Evolutionary conservation across 768 basidiomycete genomes (phyloP).

Genomic region (Leccinum olivaceopallidum): DNA sequence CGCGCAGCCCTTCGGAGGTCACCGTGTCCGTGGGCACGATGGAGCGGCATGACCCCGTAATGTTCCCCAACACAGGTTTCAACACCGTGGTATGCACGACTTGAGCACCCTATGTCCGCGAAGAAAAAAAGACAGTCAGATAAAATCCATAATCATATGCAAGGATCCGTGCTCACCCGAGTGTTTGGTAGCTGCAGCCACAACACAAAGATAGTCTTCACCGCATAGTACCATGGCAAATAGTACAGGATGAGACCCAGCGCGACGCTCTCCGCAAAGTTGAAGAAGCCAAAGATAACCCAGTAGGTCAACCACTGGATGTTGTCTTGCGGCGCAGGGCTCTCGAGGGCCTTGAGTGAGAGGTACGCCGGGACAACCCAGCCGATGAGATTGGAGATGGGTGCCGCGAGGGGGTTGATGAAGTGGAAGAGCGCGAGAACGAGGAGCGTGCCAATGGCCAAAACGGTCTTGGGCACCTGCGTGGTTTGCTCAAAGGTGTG

Average conservation of each 20-base stretch:
- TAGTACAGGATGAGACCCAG: constrained; percentile 87
- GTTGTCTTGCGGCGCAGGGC: constrained; percentile 80
- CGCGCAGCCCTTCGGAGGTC: constrained; percentile 48
- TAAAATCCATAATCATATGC: not conserved
- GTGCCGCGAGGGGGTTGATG: constrained; percentile 88
- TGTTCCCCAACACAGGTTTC: constrained; percentile 76
- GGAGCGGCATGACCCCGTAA: constrained; percentile 44
- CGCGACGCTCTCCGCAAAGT: constrained; percentile 87
- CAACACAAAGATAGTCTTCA: constrained; percentile 89
- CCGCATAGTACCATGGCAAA: constrained; percentile 90
- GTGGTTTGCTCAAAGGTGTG: constrained; percentile 86
- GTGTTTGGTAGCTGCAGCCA: constrained; percentile 89
- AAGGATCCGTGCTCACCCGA: constrained; percentile 56
- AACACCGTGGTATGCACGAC: constrained; percentile 71
- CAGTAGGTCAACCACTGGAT: constrained; percentile 98
- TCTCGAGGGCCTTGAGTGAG: constrained; percentile 92
- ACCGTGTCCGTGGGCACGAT: constrained; percentile 52
- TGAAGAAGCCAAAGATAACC: constrained; percentile 93
- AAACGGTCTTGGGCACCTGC: constrained; percentile 90
- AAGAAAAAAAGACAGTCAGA: not conserved
- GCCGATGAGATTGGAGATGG: constrained; percentile 92
- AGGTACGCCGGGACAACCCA: constrained; percentile 95
- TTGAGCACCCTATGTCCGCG: constrained; percentile 73
- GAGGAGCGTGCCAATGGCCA: constrained; percentile 69
- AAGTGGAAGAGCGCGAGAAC: constrained; percentile 75